Evolutionary conservation across 371 early-diverging fungal species (phyloP), one percentile per base, ranked within the genome.

Genomic region (Mortierella sp.): DNA sequence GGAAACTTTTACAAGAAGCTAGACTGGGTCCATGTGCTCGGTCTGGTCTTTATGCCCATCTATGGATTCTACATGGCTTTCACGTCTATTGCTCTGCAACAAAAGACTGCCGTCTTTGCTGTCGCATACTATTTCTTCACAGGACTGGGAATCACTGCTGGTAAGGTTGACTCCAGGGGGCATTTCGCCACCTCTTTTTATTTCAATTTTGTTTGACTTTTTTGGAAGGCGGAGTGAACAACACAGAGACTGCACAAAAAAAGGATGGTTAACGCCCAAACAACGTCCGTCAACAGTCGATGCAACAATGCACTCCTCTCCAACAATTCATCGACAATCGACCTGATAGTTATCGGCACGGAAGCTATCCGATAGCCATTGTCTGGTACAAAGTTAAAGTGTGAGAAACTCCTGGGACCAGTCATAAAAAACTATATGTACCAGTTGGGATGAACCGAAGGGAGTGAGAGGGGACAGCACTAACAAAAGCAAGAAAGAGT

Each of bases 141-240:
- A n/a, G 96, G 94, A 12, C 80, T 96, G 46, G 96, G 96, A 28
- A 95, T 97, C 79, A 97, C 97, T 32, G 95, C 92, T 39, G 95
- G 91, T 86, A 79, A 79, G 54, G 4, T 3, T 19, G 7, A 5
- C 15, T 19, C 15, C 12, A 32, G 14, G 14, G 1, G 11, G 37
- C 37, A n/a, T n/a, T 34, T 4, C 37, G 49, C 27, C 19, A 44
- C 6, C 28, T 44, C 0, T 24, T 52, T 14, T 51, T 8, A 17
- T 32, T 50, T 28, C 23, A 17, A 21, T 48, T 61, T 55, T 63
- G 41, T 26, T 63, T 63, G 62, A 62, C 62, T 53, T 62, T 62
- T 62, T 53, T 61, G 62, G 54, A 62, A 62, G 27, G 46, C 24
- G 26, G 12, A 19, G 21, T n/a, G n/a, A 4, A 46, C 44, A 27